phyloP scores from a whole-genome alignment of 805 yeast species.

The Candida boleticola region DNA sequence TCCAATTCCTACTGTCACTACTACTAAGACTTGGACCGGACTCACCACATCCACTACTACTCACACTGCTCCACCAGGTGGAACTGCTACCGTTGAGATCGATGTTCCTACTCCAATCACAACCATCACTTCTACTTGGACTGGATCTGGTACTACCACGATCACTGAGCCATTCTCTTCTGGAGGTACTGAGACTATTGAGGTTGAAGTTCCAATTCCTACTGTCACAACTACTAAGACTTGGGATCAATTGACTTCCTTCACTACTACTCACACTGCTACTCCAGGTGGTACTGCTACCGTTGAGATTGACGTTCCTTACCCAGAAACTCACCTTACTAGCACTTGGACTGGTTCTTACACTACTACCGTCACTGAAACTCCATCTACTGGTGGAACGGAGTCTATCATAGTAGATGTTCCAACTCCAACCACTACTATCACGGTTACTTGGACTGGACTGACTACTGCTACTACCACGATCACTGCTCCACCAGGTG shows the following conservation, averaged over 20 bases:
- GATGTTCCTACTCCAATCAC: slow-evolving; percentile 11
- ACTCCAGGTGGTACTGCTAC: slow-evolving; percentile 13
- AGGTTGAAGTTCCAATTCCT: slow-evolving; percentile 2
- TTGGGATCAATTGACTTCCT: slow-evolving; percentile 11
- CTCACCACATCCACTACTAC: slow-evolving; percentile 9
- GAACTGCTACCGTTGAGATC: slow-evolving; percentile 12
- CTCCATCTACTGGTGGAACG: slow-evolving; percentile 12
- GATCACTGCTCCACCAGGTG: slow-evolving; percentile 1
- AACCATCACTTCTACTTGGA: slow-evolving; percentile 2
- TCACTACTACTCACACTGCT: slow-evolving; percentile 10
- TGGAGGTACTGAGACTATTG: slow-evolving; percentile 3
- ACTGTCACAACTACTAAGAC: not conserved
- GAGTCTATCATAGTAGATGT: slow-evolving; percentile 11
- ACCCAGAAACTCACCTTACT: slow-evolving; percentile 1
- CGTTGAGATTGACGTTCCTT: slow-evolving; percentile 14
- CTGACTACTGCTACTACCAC: slow-evolving; percentile 6
- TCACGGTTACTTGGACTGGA: slow-evolving; percentile 11
- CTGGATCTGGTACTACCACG: slow-evolving; percentile 9
- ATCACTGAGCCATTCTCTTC: slow-evolving; percentile 8
- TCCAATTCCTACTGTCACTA: slow-evolving; percentile 2
- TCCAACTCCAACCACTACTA: slow-evolving; percentile 15
- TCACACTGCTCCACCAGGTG: slow-evolving; percentile 11
- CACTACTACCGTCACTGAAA: slow-evolving; percentile 10
- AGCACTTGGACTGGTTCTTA: slow-evolving; percentile 6
- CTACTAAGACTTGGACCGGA: slow-evolving; percentile 7